phyloP scores from a whole-genome alignment of 1,139 yeast genomes.

The Candida neerlandica region DNA sequence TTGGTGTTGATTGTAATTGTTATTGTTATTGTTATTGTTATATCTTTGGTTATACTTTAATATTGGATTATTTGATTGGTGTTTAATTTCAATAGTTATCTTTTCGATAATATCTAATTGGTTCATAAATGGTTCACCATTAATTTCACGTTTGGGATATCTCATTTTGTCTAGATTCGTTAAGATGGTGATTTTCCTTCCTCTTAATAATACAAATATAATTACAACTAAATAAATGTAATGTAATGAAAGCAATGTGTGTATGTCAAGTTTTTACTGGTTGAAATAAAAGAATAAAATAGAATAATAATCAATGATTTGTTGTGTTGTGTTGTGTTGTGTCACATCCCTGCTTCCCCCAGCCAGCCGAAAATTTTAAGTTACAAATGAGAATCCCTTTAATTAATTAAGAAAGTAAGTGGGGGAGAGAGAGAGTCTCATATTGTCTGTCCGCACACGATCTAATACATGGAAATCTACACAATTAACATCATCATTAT shows the following conservation, averaged over 20 bases:
- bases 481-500: too few relatives aligned
- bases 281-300: neutral
- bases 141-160: slow-evolving; percentile 28
- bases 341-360: too few relatives aligned
- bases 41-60: slow-evolving; percentile 10
- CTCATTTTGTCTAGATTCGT: neutral
- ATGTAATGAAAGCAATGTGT: neutral
- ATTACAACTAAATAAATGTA: too few relatives aligned
- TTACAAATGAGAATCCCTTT: too few relatives aligned
- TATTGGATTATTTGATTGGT: slow-evolving; percentile 26
- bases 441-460: too few relatives aligned
- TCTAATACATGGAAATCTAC: too few relatives aligned
- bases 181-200: too few relatives aligned
- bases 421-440: too few relatives aligned
- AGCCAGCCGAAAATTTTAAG: too few relatives aligned
- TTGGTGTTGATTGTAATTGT: neutral
- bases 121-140: slow-evolving; percentile 33
- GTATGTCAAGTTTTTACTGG: neutral
- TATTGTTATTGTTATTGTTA: neutral
- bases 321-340: too few relatives aligned
- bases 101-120: slow-evolving; percentile 38
- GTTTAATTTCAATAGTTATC: slow-evolving; percentile 32
- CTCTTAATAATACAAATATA: neutral
- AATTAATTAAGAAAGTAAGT: too few relatives aligned
- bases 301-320: too few relatives aligned